Conservation (phyloP, 768 basidiomycete genomes). For the Nidularia sp. region DNA sequence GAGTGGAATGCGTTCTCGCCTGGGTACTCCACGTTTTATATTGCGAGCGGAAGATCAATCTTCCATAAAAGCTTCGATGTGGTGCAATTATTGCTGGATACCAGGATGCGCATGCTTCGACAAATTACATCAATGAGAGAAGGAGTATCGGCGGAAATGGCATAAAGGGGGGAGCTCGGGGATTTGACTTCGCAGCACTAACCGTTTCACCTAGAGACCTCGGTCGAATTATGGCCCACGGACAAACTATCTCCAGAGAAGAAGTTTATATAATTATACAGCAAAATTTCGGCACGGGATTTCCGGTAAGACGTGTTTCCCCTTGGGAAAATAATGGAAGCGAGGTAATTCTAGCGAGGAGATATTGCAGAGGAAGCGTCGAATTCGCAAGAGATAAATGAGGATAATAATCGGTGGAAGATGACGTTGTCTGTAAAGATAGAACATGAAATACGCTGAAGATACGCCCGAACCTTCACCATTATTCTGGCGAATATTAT, state of each 20-base stretch:
- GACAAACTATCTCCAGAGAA: neutral
- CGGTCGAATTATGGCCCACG: neutral
- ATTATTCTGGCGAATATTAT: constrained; percentile 4
- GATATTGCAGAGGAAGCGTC: neutral
- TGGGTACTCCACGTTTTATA: too few species aligned
- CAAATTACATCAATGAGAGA: too few species aligned
- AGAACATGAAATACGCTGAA: neutral
- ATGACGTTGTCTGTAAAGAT: neutral
- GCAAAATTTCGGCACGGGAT: neutral
- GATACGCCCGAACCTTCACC: constrained; percentile 7
- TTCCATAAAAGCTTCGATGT: too few species aligned
- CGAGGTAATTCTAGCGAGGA: neutral
- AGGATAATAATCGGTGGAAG: neutral
- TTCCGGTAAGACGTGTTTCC: neutral
- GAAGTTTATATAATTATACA: too few species aligned
- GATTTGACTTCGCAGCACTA: too few species aligned
- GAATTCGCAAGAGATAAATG: neutral
- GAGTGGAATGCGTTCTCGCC: too few species aligned
- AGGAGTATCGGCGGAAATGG: too few species aligned
- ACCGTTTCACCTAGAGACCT: neutral
- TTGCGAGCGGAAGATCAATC: too few species aligned
- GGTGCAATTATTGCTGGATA: too few species aligned
- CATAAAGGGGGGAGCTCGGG: too few species aligned
- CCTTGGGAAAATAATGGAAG: neutral
- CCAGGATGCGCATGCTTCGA: too few species aligned